phyloP scores from a whole-genome alignment of 805 yeast species.

The Lipomyces spencermartinsiae region DNA sequence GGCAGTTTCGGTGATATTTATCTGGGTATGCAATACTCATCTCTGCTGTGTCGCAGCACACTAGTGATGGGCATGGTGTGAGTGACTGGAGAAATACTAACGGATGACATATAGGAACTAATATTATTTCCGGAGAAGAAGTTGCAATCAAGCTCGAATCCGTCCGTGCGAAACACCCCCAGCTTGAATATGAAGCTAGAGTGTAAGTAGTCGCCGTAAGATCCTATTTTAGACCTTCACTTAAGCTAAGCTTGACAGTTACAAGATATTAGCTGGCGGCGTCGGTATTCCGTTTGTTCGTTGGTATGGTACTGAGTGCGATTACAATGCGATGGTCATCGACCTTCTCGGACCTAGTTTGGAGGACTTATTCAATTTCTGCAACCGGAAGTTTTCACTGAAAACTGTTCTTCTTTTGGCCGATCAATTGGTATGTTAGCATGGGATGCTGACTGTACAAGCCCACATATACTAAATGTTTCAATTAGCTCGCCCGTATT shows the following conservation, averaged over 20 bases:
- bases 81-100: background rate
- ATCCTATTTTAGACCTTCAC: background rate
- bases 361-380: conserved; percentile 94
- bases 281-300: conserved; percentile 96
- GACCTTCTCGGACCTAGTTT: conserved; percentile 94
- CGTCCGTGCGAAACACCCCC: conserved; percentile 92
- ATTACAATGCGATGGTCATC: conserved; percentile 95
- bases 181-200: conserved; percentile 93
- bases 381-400: conserved; percentile 89
- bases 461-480: background rate
- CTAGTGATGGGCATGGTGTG: background rate
- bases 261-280: conserved; percentile 92
- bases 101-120: conserved; percentile 61
- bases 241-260: conserved; percentile 42
- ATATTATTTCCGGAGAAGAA: conserved; percentile 94
- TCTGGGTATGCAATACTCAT: conserved; percentile 52
- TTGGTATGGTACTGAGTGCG: conserved; percentile 97
- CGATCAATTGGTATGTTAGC: conserved; percentile 69
- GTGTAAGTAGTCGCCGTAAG: conserved; percentile 50
- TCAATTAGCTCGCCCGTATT: conserved; percentile 68
- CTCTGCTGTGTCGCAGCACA: background rate
- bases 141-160: conserved; percentile 96
- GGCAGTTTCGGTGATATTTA: conserved; percentile 98
- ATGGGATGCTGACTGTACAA: background rate
- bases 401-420: conserved; percentile 93